Evolutionary conservation across 2,329 filamentous ascomycete species (phyloP), one percentile per base, ranked within the genome.

Genomic region (Cylindrodendrum hubeiense): DNA sequence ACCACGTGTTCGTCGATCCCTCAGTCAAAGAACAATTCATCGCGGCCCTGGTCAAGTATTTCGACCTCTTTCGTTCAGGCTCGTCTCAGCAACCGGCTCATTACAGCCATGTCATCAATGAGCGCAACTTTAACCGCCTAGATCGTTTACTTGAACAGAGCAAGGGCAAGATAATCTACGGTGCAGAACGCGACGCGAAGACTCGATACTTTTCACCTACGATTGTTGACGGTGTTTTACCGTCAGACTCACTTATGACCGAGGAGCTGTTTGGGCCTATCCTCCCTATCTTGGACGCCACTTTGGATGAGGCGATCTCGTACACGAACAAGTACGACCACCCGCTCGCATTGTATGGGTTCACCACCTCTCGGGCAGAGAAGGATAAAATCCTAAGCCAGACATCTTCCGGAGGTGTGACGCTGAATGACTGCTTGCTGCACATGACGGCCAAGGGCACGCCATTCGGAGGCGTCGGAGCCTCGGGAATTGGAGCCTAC

Each of bases 391-490:
- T 73, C 44, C 60, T 70, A 30, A 64, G 67, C 60, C 61, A 72
- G 61, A 77, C 77, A 17, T 76, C 72, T 17, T 83, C 81, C 8
- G 83, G 82, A 28, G 82, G 82, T 26, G 81, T 84, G 52, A 83
- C 81, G 1, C 75, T 84, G 69, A 84, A 85, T 67, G 81, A 83
- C 66, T 73, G 77, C 28, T 70, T 78, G 46, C 63, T 82, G 5
- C 83, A 84, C 55, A 76, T 78, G 41, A 34, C 73, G 70, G 74
- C 79, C 37, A 75, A 76, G 3, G 75, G 72, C 19, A 79, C 79
- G 3, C 82, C 83, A 2, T 84, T 85, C 62, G 83, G 83, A 21
- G 83, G 83, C 12, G 79, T 83, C 13, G 83, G 83, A 15, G 76
- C 75, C 19, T 81, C 79, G 5, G 83, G 83, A 10, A 75, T 77